A percentile compares a stretch with the other conserved stretches of the same genome.
Conservation (phyloP, 208 protist genomes). For the Trypanosoma avium region DNA sequence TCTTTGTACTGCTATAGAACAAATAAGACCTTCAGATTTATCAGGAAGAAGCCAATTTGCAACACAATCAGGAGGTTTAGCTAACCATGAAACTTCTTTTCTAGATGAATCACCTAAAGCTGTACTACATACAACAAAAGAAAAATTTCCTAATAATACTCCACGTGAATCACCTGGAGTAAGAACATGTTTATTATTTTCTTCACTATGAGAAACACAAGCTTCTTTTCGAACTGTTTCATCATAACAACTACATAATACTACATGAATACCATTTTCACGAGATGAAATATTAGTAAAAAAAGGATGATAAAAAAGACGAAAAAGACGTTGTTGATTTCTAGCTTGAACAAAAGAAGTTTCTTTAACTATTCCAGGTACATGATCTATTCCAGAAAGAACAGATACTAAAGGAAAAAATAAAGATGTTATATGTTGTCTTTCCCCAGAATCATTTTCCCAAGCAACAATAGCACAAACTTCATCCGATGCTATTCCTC, state of each 20-base stretch:
- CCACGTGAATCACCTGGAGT: conserved; percentile 11
- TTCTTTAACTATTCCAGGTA: conserved; percentile 8
- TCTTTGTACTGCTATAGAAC: conserved; percentile 54
- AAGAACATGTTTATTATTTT: conserved; percentile 10
- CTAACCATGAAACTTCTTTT: not conserved
- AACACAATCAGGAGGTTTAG: conserved; percentile 19
- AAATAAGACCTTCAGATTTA: conserved; percentile 37
- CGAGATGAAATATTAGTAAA: conserved; percentile 29
- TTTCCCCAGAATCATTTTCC: conserved; percentile 22
- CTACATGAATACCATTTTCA: conserved; percentile 23
- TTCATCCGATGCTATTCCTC: conserved; percentile 10
- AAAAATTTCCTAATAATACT: conserved; percentile 15
- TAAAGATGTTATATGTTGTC: conserved; percentile 38
- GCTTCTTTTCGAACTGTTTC: conserved; percentile 12
- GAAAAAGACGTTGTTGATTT: conserved; percentile 38
- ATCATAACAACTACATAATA: conserved; percentile 40
- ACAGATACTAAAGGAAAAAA: conserved; percentile 36
- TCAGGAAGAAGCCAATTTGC: conserved; percentile 43
- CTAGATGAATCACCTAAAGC: not conserved
- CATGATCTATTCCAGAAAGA: conserved; percentile 7
- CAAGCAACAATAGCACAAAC: conserved; percentile 47
- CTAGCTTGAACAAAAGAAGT: conserved; percentile 28
- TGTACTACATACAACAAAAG: conserved; percentile 23
- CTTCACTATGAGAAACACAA: conserved; percentile 6
- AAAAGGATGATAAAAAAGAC: conserved; percentile 47